A percentile compares a stretch with the other conserved stretches of the same genome.
These are phyloP conservation scores for Brasilioporus rufonigricans DNA, from an alignment of 768 basidiomycete genomes.

Conservation along the genomic window DNA sequence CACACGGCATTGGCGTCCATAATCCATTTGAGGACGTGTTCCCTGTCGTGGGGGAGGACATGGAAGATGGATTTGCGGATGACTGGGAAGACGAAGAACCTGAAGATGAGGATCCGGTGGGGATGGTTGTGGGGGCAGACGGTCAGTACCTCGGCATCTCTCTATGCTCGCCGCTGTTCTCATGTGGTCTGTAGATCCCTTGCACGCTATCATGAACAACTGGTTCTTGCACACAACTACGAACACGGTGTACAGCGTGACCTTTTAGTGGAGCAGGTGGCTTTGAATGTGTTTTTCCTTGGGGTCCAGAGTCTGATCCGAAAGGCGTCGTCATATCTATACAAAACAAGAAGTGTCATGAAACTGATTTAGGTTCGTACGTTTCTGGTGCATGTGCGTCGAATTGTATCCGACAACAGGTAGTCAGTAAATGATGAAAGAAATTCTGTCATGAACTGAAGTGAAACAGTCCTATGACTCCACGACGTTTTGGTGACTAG, in stretches of 20 bases:
- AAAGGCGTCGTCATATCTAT: not conserved
- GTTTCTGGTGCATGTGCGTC: not conserved
- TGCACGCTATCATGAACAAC: constrained; percentile 1
- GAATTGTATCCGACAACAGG: not conserved
- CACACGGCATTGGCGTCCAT: not conserved
- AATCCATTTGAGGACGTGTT: constrained; percentile 4
- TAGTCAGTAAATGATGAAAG: not conserved
- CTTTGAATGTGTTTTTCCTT: not conserved
- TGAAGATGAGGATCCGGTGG: constrained; percentile 12
- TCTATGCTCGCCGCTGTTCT: not conserved
- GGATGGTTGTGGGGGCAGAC: constrained; percentile 1
- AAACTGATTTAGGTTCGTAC: not conserved
- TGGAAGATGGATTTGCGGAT: constrained; percentile 9
- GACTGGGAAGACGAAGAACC: constrained; percentile 14
- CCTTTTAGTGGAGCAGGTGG: constrained; percentile 17
- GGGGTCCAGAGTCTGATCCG: not conserved
- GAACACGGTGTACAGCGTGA: constrained; percentile 27
- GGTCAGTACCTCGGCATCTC: constrained; percentile 4
- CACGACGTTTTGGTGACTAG: not conserved
- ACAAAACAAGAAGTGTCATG: not conserved
- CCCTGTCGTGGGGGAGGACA: constrained; percentile 3
- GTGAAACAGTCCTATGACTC: not conserved
- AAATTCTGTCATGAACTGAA: not conserved
- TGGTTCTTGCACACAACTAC: constrained; percentile 7
- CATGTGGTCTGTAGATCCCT: not conserved